These are phyloP conservation scores for Pisolithus albus DNA, from an alignment of 768 basidiomycete species.

Conservation along the genomic window DNA sequence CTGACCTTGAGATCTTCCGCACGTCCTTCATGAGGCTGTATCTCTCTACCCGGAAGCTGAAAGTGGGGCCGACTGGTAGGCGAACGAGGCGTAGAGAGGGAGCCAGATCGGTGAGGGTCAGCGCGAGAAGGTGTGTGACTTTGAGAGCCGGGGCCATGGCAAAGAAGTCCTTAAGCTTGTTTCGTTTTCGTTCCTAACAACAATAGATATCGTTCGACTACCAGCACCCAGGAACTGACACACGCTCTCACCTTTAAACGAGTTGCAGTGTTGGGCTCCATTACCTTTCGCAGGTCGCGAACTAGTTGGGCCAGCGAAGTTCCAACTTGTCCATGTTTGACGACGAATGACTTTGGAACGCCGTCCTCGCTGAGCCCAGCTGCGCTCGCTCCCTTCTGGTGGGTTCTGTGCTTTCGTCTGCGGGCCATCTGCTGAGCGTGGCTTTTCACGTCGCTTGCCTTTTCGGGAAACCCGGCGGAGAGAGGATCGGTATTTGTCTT, in stretches of 20 bases:
- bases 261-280: slow-evolving; percentile 97
- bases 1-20: slow-evolving; percentile 53
- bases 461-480: slow-evolving; percentile 9
- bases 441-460: slow-evolving; percentile 10
- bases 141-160: slow-evolving; percentile 85
- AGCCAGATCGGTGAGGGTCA: slow-evolving; percentile 80
- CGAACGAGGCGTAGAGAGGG: slow-evolving; percentile 84
- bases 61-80: slow-evolving; percentile 84
- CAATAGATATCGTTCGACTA: slow-evolving; percentile 8
- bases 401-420: slow-evolving; percentile 74
- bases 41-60: slow-evolving; percentile 87
- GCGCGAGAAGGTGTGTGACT: slow-evolving; percentile 89
- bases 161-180: slow-evolving; percentile 90
- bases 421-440: slow-evolving; percentile 47
- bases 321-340: slow-evolving; percentile 94
- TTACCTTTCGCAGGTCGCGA: slow-evolving; percentile 86
- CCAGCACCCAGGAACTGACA: background rate
- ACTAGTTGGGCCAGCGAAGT: slow-evolving; percentile 82
- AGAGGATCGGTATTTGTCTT: slow-evolving; percentile 16
- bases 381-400: slow-evolving; percentile 54
- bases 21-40: slow-evolving; percentile 90
- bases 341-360: slow-evolving; percentile 88
- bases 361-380: slow-evolving; percentile 29
- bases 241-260: slow-evolving; percentile 63
- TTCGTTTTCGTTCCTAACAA: slow-evolving; percentile 77